Conservation (phyloP, 1,284 basidiomycete genomes). For the Apiotrichum veenhuisii region DNA sequence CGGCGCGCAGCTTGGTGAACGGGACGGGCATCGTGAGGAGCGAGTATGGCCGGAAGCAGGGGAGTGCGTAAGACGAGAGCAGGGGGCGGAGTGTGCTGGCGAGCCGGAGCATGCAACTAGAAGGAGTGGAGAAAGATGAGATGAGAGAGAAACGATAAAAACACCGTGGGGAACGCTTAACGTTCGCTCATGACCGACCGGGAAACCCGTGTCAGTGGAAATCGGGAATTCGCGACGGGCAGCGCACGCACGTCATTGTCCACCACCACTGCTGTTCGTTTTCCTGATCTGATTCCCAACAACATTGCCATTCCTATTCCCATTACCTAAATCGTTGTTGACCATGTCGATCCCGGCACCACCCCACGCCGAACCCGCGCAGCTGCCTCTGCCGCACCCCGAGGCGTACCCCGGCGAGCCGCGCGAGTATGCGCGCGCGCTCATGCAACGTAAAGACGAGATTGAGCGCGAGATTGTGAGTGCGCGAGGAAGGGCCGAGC, state of each 20-base stretch:
- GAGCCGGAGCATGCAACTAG: neutral
- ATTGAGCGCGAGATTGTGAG: conserved; percentile 47
- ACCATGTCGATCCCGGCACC: conserved; percentile 29
- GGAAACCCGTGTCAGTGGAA: too few relatives aligned
- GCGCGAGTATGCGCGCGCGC: conserved; percentile 41
- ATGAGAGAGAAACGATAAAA: neutral
- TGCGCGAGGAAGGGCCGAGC: too few relatives aligned
- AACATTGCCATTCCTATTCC: neutral
- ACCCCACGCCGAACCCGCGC: conserved; percentile 15
- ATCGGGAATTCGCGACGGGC: conserved; percentile 21
- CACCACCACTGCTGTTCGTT: neutral
- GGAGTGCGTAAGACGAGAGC: conserved; percentile 1
- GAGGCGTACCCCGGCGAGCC: conserved; percentile 44
- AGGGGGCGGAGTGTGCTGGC: neutral
- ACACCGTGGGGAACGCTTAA: too few relatives aligned
- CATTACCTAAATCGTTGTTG: neutral
- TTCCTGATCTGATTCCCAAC: conserved; percentile 4
- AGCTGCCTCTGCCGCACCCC: conserved; percentile 40
- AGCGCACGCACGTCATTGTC: too few relatives aligned
- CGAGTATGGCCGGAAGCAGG: neutral
- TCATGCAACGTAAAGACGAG: conserved; percentile 47
- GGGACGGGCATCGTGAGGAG: conserved; percentile 28
- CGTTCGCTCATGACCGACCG: too few relatives aligned
- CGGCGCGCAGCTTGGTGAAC: conserved; percentile 35
- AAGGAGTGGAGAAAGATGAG: neutral